These are phyloP conservation scores for Discostella pseudostelligera DNA, from an alignment of 108 stramenopile species.

Conservation along the genomic window DNA sequence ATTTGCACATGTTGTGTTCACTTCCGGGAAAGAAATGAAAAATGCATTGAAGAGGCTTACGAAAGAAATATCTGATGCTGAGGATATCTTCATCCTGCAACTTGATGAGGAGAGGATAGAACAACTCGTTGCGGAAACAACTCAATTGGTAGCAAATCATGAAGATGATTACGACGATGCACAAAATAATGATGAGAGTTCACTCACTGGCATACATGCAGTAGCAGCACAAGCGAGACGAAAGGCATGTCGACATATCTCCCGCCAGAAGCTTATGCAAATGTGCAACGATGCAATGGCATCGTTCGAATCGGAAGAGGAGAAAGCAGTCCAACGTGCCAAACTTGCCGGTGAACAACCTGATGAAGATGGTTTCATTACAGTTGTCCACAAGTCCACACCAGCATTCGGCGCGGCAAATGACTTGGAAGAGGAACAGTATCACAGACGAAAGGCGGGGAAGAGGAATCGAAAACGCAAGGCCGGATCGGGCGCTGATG, in stretches of 20 bases:
- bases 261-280: conserved; percentile 56
- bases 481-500: conserved; percentile 44
- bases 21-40: conserved; percentile 66
- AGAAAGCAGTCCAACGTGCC: conserved; percentile 57
- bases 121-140: conserved; percentile 20
- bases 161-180: conserved; percentile 29
- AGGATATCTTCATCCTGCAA: conserved; percentile 8
- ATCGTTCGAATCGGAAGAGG: conserved; percentile 58
- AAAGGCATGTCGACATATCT: conserved; percentile 26
- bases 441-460: conserved; percentile 23
- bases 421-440: conserved; percentile 49
- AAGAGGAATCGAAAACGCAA: conserved; percentile 71
- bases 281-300: conserved; percentile 77
- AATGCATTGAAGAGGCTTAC: conserved; percentile 48
- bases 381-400: conserved; percentile 58
- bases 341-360: conserved; percentile 51
- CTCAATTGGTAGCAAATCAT: conserved; percentile 26
- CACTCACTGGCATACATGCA: conserved; percentile 49
- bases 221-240: conserved; percentile 52
- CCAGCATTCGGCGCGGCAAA: conserved; percentile 49
- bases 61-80: conserved; percentile 46
- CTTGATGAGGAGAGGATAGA: conserved; percentile 26
- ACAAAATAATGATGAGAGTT: conserved; percentile 15
- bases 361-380: conserved; percentile 88
- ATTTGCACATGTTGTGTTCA: conserved; percentile 84